Base-by-base conservation (phyloP, 225 moss, liverwort and hornwort species). In the Pleurozium schreberi region DNA sequence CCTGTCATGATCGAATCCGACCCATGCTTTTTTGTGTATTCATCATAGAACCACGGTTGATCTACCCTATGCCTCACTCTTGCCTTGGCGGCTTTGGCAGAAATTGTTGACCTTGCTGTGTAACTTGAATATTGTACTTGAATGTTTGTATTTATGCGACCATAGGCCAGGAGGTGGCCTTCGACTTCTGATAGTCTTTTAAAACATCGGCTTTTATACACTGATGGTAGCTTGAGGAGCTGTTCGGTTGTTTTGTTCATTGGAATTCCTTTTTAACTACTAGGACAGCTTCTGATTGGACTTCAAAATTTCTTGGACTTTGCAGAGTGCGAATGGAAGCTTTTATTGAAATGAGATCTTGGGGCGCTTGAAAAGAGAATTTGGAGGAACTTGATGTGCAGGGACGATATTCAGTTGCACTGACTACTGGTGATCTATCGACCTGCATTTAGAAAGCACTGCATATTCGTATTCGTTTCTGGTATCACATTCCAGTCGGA, bases 251-350 rank as follows among this genome's bases (percentile, higher is more conserved):
- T 53, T 81, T 18, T 85, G 21, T 57, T 55, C 49, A 17, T 19
- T 77, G 57, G 27, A 62, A 31, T 80, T 88, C 31, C 20, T 63
- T 43, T 42, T 40, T 43, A 59, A 80, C 38, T 47, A 63, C 10
- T 11, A 38, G 63, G 42, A 42, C 47, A 89, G 20, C 64, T 87
- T 85, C 71, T 85, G 81, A 87, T 16, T 70, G 6, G 60, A 75
- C 49, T 68, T 31, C 53, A 45, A 81, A 69, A 57, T 47, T 80
- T 70, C 27, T 81, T 77, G 69, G 31, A 57, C 52, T 67, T 70
- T 89, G 89, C 92, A 91, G 92, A 78, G 59, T 70, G 71, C 53
- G 85, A 83, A 85, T 79, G 84, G 84, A 87, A 68, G 50, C 30
- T 36, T 69, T 87, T 61, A 62, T 79, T 70, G 69, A 80, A 68